Conservation (phyloP, 1,139 yeast genomes). For the Hemisphaericaspora xylofermentans region DNA sequence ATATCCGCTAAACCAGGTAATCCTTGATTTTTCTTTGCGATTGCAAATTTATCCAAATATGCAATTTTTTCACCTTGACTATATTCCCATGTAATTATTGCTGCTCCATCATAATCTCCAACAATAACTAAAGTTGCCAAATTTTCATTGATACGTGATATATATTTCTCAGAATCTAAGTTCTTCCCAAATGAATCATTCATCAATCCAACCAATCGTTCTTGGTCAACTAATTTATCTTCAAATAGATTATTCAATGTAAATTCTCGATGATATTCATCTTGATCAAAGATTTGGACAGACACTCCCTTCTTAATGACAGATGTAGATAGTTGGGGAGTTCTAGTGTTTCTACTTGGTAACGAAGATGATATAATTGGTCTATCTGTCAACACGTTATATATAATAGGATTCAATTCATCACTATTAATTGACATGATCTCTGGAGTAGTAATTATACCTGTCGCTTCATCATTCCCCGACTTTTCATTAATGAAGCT, state of each 20-base stretch:
- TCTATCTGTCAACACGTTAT: slow-evolving; percentile 86
- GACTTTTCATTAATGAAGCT: slow-evolving; percentile 29
- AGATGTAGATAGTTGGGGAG: slow-evolving; percentile 73
- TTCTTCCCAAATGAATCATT: slow-evolving; percentile 77
- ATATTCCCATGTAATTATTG: slow-evolving; percentile 79
- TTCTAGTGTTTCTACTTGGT: slow-evolving; percentile 67
- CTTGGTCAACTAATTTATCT: slow-evolving; percentile 53
- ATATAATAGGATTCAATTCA: slow-evolving; percentile 74
- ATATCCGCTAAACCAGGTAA: slow-evolving; percentile 92
- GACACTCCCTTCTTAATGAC: slow-evolving; percentile 76
- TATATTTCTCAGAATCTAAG: slow-evolving; percentile 64
- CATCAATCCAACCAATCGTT: slow-evolving; percentile 56
- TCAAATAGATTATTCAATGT: slow-evolving; percentile 44
- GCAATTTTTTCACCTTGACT: slow-evolving; percentile 38
- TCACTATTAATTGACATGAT: slow-evolving; percentile 45
- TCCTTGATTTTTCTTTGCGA: slow-evolving; percentile 79
- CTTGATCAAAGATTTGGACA: slow-evolving; percentile 49
- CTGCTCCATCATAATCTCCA: slow-evolving; percentile 96
- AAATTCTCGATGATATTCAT: slow-evolving; percentile 31
- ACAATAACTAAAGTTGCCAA: slow-evolving; percentile 80
- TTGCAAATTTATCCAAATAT: slow-evolving; percentile 92
- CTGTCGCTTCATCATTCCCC: slow-evolving; percentile 45
- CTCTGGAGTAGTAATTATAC: slow-evolving; percentile 42
- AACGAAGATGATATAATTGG: slow-evolving; percentile 91
- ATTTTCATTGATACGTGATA: slow-evolving; percentile 58